Evolutionary conservation across 2,329 filamentous ascomycete genomes (phyloP).

Genomic region (Verticillium alfalfae): DNA sequence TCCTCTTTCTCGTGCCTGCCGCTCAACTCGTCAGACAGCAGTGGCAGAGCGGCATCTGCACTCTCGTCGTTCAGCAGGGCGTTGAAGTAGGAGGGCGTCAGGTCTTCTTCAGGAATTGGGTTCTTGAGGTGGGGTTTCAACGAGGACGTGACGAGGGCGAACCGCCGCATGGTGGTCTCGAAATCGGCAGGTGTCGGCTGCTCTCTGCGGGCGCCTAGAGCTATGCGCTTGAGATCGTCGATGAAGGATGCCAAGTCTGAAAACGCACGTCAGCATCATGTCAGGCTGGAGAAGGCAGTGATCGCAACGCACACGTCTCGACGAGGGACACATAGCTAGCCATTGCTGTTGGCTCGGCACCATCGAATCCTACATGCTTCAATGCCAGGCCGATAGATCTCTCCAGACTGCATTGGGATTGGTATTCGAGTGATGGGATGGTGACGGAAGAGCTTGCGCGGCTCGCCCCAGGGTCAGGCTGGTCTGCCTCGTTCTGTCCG

Average conservation of each 20-base stretch:
- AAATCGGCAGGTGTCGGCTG: slow-evolving; percentile 53
- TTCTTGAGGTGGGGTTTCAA: slow-evolving; percentile 52
- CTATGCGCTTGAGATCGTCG: slow-evolving; percentile 39
- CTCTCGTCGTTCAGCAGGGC: slow-evolving; percentile 30
- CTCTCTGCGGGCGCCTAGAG: slow-evolving; percentile 44
- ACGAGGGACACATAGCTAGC: slow-evolving; percentile 51
- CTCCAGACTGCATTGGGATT: slow-evolving; percentile 38
- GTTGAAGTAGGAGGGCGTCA: slow-evolving; percentile 31
- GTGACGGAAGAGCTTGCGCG: not conserved
- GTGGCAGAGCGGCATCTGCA: slow-evolving; percentile 34
- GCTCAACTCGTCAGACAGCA: slow-evolving; percentile 50
- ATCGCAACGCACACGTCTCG: slow-evolving; percentile 46
- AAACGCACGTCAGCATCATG: not conserved
- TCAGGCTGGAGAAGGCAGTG: slow-evolving; percentile 14
- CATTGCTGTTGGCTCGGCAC: slow-evolving; percentile 49
- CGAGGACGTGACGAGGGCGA: slow-evolving; percentile 44
- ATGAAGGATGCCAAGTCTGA: slow-evolving; percentile 45
- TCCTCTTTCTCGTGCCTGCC: slow-evolving; percentile 51
- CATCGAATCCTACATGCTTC: slow-evolving; percentile 53
- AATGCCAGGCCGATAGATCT: slow-evolving; percentile 52
- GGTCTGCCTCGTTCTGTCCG: not conserved
- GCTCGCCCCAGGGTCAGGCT: not conserved
- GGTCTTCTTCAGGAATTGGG: slow-evolving; percentile 35
- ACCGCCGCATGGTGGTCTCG: slow-evolving; percentile 42
- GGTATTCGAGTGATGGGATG: slow-evolving; percentile 20